phyloP scores from a whole-genome alignment of 108 stramenopile species.

The Nannochloropsis oceanica region DNA sequence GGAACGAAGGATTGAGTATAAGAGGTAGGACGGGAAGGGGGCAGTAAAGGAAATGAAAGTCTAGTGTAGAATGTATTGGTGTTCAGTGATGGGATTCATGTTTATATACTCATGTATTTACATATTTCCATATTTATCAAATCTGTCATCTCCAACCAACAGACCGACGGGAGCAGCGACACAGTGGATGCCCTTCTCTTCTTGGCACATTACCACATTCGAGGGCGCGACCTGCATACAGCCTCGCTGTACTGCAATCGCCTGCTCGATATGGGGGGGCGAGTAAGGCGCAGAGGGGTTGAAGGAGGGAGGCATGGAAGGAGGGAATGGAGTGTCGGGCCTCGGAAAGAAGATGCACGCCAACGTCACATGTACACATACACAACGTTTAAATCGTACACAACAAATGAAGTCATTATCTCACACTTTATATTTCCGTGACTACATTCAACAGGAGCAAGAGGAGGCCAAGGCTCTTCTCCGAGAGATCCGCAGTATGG shows the following conservation, averaged over 20 bases:
- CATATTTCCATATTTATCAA: background rate
- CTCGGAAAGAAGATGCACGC: background rate
- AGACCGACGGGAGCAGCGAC: background rate
- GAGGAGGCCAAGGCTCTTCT: background rate
- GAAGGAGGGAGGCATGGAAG: background rate
- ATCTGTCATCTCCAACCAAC: background rate
- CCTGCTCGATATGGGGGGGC: background rate
- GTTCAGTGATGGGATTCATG: no score
- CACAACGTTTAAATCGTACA: no score
- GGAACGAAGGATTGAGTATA: background rate
- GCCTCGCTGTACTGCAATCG: background rate
- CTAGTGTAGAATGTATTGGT: no score
- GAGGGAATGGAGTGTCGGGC: background rate
- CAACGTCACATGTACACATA: no score
- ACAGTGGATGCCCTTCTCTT: background rate
- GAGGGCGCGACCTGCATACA: background rate
- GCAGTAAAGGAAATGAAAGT: no score
- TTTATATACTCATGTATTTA: no score
- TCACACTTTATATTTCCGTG: no score
- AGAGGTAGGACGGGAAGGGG: no score
- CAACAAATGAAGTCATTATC: no score
- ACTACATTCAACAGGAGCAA: background rate
- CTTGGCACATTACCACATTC: background rate
- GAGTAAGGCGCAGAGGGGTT: background rate
- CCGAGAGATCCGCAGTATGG: background rate